Base-by-base conservation (phyloP, 257 asterid species). In the Agastache rugosa region DNA sequence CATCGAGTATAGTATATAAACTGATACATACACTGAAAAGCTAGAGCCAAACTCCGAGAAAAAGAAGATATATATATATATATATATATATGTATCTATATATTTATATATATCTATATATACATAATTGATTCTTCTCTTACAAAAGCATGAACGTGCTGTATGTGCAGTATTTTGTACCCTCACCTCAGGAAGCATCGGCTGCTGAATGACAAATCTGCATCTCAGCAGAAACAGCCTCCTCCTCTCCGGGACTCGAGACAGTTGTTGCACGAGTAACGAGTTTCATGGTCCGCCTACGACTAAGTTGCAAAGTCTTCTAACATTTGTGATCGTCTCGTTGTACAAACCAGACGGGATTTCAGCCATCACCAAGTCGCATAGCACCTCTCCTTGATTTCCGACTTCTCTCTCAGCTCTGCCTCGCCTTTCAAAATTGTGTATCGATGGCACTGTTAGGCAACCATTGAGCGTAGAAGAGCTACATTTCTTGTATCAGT, bases 401-500 rank as follows among this genome's bases (percentile, higher is more conserved):
- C 22, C 12, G 2, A 59, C 12, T 29, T 59, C 42, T 59, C 65
- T 59, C 31, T 54, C 39, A 11, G 63, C 39, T 56, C 39, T 11
- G 66, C 75, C 54, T 39, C 65, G 25, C 23, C 65, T 55, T 55
- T 39, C 56, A 16, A 20, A 54, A 16, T 42, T 25, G 11, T 59
- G 12, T 72, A 20, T 31, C 9, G 23, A 5, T 51, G 58, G 58
- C 58, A 51, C 23, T 17, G 3, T 50, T 16, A 50, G 20, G 56
- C 56, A 50, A 5, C 58, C 58, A 51, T 17, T 19, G 58, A 8
- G 27, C 5, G 14, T 47, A 51, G 47, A 23, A 9, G 45, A 39
- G 47, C 34, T 50, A 45, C 62, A 42, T 74, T 51, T 71, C 74
- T 16, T 19, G 62, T 29, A 50, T 81, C 75, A 78, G 67, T 94